Base-by-base conservation (phyloP, 257 asterid genomes). In the Ophiorrhiza pumila region DNA sequence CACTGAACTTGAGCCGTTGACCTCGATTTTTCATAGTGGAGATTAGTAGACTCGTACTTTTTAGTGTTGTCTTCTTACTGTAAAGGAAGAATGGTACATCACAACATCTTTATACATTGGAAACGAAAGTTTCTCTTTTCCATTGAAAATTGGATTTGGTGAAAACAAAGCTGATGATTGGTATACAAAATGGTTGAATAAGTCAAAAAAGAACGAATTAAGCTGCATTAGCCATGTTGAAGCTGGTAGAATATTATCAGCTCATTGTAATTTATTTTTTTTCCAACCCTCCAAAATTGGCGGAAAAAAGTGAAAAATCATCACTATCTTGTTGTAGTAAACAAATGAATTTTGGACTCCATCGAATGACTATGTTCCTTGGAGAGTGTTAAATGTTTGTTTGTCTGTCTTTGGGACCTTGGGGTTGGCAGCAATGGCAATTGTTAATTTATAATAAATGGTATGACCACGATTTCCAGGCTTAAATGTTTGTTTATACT, bases 161-260 rank as follows among this genome's bases (percentile, higher is more conserved):
- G 31, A 58, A 63, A 37, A 23, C 18, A 7, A n/a, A 68, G 41
- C 60, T 31, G 47, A 49, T 31, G 34, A 46, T 46, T 46, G 52
- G 52, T 15, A 46, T 15, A 46, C 4, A 46, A 18, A 32, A 17
- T 43, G 37, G 52, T 62, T 42, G 43, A 1, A n/a, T 1, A 17
- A 23, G 73, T 74, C 74, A 71, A 76, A 68, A 41, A 64, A 53
- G n/a, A n/a, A n/a, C n/a, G n/a, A n/a, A n/a, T n/a, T n/a, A n/a
- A n/a, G n/a, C n/a, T n/a, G n/a, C n/a, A n/a, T n/a, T n/a, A n/a
- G n/a, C n/a, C n/a, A n/a, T n/a, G n/a, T n/a, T n/a, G 52, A 39
- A 69, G 39, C 14, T n/a, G 58, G 34, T 68, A 31, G 27, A 14
- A 46, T 27, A 49, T 37, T 14, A 59, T 41, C 55, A 34, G 6